These are phyloP conservation scores for Dactylellina haptotyla DNA, from an alignment of 2,329 filamentous ascomycete species.

Conservation along the genomic window DNA sequence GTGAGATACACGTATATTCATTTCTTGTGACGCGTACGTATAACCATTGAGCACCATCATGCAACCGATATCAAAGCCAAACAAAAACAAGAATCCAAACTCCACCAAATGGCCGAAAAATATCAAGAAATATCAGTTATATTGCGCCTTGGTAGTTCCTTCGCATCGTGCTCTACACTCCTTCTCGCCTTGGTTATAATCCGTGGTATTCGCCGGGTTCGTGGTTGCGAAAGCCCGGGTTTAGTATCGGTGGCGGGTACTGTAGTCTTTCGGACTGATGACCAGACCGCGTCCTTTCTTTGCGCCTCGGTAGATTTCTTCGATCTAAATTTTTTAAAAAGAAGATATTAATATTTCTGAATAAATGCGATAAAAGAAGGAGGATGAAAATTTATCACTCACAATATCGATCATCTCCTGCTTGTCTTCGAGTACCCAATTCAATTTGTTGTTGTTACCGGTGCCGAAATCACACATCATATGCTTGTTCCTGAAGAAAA, in stretches of 20 bases:
- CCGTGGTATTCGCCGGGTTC: too few relatives aligned
- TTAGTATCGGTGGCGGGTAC: constrained; percentile 58
- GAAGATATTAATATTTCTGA: constrained; percentile 19
- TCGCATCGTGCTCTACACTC: background rate
- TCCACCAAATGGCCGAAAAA: too few relatives aligned
- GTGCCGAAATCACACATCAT: constrained; percentile 99
- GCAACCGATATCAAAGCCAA: too few relatives aligned
- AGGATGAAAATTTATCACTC: constrained; percentile 3
- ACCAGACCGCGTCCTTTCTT: constrained; percentile 98
- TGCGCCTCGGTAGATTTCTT: constrained; percentile 97
- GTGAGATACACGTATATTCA: too few relatives aligned
- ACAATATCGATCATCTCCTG: constrained; percentile 95
- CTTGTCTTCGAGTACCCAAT: constrained; percentile 96
- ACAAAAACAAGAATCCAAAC: too few relatives aligned
- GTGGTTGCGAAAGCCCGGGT: background rate
- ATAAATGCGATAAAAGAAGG: too few relatives aligned
- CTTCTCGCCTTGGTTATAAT: background rate
- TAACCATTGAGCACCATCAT: too few relatives aligned
- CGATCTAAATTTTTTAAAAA: constrained; percentile 66
- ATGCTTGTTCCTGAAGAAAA: constrained; percentile 97
- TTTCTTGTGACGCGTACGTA: too few relatives aligned
- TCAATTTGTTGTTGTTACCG: constrained; percentile 98
- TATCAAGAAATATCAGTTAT: too few relatives aligned
- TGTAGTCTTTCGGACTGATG: constrained; percentile 85
- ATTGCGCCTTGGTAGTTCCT: too few relatives aligned